A percentile compares a stretch with the other conserved stretches of the same genome.
Evolutionary conservation across 1,284 basidiomycete genomes (phyloP).

Genomic region (Leccinum pachyderme): DNA sequence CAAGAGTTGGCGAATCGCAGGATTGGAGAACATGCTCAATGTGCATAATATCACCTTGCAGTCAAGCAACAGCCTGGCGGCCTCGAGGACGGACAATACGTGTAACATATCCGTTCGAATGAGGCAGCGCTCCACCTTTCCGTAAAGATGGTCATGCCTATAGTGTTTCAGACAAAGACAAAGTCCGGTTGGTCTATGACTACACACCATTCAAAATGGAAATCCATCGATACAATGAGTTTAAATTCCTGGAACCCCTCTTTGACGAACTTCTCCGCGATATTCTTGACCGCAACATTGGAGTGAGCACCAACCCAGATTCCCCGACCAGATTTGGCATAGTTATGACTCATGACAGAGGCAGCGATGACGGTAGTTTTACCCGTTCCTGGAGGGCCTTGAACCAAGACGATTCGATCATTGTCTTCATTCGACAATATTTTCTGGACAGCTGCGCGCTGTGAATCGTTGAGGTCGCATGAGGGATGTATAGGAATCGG

Average conservation of each 20-base stretch:
- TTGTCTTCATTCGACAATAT: slow-evolving; percentile 38
- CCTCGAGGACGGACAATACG: slow-evolving; percentile 10
- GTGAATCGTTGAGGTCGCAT: slow-evolving; percentile 39
- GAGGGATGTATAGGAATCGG: slow-evolving; percentile 4
- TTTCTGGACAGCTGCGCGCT: slow-evolving; percentile 35
- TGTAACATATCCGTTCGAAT: slow-evolving; percentile 51
- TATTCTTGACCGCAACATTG: slow-evolving; percentile 58
- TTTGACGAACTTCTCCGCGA: slow-evolving; percentile 46
- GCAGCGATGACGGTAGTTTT: slow-evolving; percentile 41
- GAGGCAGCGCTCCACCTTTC: slow-evolving; percentile 40
- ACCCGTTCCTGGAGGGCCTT: slow-evolving; percentile 54
- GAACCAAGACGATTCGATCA: slow-evolving; percentile 50
- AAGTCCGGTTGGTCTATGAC: background rate
- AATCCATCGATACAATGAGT: slow-evolving; percentile 45
- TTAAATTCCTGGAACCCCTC: slow-evolving; percentile 38
- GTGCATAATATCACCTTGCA: slow-evolving; percentile 59
- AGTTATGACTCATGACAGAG: slow-evolving; percentile 43
- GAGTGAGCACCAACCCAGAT: slow-evolving; percentile 75
- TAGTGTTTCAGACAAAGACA: slow-evolving; percentile 7
- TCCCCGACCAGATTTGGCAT: slow-evolving; percentile 15
- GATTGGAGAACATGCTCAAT: slow-evolving; percentile 43
- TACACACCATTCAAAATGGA: slow-evolving; percentile 55
- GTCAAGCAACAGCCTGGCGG: slow-evolving; percentile 33
- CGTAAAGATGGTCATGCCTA: slow-evolving; percentile 77
- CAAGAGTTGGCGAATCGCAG: slow-evolving; percentile 32